Conservation (phyloP, 208 protist genomes). For the Leishmania arabica region DNA sequence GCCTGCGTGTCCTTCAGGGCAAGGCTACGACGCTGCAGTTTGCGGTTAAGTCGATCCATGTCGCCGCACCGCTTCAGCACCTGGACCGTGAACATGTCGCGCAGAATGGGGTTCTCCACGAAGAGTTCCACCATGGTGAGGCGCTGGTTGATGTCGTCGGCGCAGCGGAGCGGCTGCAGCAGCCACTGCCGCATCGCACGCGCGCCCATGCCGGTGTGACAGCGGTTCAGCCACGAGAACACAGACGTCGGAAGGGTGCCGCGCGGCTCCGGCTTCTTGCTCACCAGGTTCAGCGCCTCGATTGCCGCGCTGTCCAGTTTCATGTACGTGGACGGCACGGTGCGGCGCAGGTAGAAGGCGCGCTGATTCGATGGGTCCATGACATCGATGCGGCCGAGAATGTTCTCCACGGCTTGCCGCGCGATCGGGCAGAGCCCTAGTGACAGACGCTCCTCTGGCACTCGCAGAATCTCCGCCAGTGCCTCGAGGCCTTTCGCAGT, state of each 20-base stretch:
- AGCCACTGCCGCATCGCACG: conserved; percentile 97
- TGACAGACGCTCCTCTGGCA: conserved; percentile 72
- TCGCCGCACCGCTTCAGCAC: conserved; percentile 93
- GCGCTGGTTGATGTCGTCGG: conserved; percentile 92
- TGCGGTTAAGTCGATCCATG: conserved; percentile 93
- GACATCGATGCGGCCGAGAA: conserved; percentile 67
- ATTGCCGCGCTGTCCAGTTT: conserved; percentile 94
- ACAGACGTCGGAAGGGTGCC: conserved; percentile 78
- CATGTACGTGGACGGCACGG: conserved; percentile 90
- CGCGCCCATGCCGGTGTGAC: conserved; percentile 95
- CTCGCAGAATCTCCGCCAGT: conserved; percentile 76
- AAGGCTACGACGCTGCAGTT: conserved; percentile 85
- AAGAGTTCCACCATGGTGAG: conserved; percentile 95
- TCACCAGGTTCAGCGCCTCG: conserved; percentile 92
- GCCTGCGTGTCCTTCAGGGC: conserved; percentile 88
- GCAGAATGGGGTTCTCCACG: conserved; percentile 80
- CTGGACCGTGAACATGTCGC: conserved; percentile 78
- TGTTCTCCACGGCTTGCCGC: conserved; percentile 59
- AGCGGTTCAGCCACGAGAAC: conserved; percentile 96
- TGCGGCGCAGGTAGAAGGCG: conserved; percentile 81
- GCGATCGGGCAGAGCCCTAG: conserved; percentile 53
- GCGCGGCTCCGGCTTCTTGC: conserved; percentile 79
- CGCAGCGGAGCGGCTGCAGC: conserved; percentile 95
- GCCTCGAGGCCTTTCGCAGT: conserved; percentile 32
- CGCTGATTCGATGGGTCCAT: conserved; percentile 70